Evolutionary conservation across 208 protist species (phyloP).

Genomic region (Sergeia podlipaevii): DNA sequence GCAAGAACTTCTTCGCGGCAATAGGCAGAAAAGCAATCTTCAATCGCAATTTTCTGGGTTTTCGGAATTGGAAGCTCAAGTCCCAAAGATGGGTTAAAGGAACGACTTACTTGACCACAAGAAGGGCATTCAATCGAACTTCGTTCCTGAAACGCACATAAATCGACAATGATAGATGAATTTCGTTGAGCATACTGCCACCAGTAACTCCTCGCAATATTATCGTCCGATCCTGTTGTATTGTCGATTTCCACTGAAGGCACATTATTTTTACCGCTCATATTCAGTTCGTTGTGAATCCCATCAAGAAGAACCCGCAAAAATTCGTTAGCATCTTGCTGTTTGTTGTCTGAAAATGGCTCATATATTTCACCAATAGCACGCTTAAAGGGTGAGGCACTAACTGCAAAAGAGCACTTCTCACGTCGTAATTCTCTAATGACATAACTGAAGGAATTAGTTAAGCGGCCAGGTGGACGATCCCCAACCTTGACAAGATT

Average conservation of each 20-base stretch:
- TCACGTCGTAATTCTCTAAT: constrained; percentile 71
- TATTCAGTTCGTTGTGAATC: constrained; percentile 92
- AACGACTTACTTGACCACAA: constrained; percentile 56
- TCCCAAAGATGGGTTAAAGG: constrained; percentile 51
- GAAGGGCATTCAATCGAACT: constrained; percentile 60
- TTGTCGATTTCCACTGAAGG: constrained; percentile 64
- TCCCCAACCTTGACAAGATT: constrained; percentile 27
- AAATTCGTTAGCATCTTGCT: constrained; percentile 94
- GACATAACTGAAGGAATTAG: constrained; percentile 74
- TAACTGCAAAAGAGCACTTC: constrained; percentile 53
- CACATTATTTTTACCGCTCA: constrained; percentile 20
- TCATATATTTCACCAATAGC: constrained; percentile 62
- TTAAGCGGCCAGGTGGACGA: constrained; percentile 26
- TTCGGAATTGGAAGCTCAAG: constrained; percentile 73
- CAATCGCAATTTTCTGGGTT: constrained; percentile 23
- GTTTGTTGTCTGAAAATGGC: constrained; percentile 64
- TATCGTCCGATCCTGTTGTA: constrained; percentile 51
- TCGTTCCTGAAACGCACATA: constrained; percentile 77
- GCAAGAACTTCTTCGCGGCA: constrained; percentile 73
- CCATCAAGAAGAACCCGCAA: constrained; percentile 88
- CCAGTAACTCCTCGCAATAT: constrained; percentile 77
- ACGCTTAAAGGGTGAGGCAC: constrained; percentile 77
- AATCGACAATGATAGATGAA: constrained; percentile 90
- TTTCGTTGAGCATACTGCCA: constrained; percentile 82
- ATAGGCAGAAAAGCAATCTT: constrained; percentile 78